Evolutionary conservation across 768 basidiomycete species (phyloP).

Genomic region (Termitomyces sp.): DNA sequence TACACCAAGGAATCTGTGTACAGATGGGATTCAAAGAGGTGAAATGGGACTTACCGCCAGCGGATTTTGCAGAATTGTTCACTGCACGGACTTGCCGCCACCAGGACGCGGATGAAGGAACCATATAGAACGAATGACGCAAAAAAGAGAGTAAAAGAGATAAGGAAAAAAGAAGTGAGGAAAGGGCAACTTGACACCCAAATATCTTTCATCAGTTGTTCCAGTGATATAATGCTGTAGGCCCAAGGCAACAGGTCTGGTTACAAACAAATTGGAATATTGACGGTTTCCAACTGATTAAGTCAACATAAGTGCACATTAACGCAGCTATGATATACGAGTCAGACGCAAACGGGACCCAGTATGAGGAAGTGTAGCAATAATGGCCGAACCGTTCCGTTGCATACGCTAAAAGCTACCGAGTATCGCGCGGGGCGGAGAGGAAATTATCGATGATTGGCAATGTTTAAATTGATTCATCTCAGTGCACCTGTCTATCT

Average conservation of each 20-base stretch:
- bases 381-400: neutral
- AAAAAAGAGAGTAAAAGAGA: conserved; percentile 6
- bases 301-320: neutral
- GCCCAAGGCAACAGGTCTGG: neutral
- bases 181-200: conserved; percentile 2
- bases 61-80: conserved; percentile 5
- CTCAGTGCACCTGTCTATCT: conserved; percentile 9
- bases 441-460: neutral
- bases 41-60: conserved; percentile 12
- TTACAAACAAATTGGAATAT: neutral
- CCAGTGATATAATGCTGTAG: conserved; percentile 3
- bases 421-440: neutral
- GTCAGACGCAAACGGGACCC: neutral
- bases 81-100: conserved; percentile 11
- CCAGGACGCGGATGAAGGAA: conserved; percentile 17
- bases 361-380: neutral
- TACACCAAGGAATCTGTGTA: neutral
- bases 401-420: neutral
- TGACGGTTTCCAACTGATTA: conserved; percentile 7
- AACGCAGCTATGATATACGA: neutral
- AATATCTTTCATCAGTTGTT: neutral
- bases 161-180: conserved; percentile 3
- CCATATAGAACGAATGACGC: conserved; percentile 12
- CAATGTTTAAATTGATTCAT: neutral
- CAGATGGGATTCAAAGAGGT: neutral